Conservation (phyloP, 1,139 yeast genomes). For the Scheffersomyces stambukii region DNA sequence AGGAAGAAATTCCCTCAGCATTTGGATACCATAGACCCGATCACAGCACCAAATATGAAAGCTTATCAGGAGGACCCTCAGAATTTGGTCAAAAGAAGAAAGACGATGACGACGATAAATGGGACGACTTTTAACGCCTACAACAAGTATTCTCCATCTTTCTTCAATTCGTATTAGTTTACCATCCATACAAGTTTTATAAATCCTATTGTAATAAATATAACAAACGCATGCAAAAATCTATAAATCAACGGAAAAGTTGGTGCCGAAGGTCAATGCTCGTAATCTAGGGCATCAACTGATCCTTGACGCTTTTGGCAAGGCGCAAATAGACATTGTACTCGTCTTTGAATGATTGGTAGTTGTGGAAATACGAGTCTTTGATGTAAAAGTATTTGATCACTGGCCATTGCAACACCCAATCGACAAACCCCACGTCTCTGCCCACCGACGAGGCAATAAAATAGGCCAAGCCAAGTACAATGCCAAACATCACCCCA, state of each 20-base stretch:
- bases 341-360: slow-evolving; percentile 38
- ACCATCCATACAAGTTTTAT: too few relatives aligned
- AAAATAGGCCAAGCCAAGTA: slow-evolving; percentile 59
- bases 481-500: slow-evolving; percentile 63
- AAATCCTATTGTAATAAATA: too few relatives aligned
- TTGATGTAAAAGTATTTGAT: slow-evolving; percentile 47
- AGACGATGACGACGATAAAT: slow-evolving; percentile 34
- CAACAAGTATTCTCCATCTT: too few relatives aligned
- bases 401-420: slow-evolving; percentile 50
- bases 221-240: too few relatives aligned
- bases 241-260: too few relatives aligned
- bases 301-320: too few relatives aligned
- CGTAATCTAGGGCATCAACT: too few relatives aligned
- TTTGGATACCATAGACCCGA: slow-evolving; percentile 67
- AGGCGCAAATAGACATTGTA: slow-evolving; percentile 13
- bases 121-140: slow-evolving; percentile 38
- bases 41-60: slow-evolving; percentile 52
- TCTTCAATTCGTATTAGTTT: too few relatives aligned
- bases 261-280: too few relatives aligned
- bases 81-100: slow-evolving; percentile 16
- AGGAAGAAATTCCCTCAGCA: slow-evolving; percentile 52
- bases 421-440: slow-evolving; percentile 57
- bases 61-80: slow-evolving; percentile 40
- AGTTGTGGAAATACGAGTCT: slow-evolving; percentile 50
- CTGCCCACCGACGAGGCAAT: slow-evolving; percentile 47